Percentiles rank a stretch among this genome's conserved stretches.
Conservation (phyloP, 2,329 filamentous ascomycete genomes). For the Amesomyces nigricolor region DNA sequence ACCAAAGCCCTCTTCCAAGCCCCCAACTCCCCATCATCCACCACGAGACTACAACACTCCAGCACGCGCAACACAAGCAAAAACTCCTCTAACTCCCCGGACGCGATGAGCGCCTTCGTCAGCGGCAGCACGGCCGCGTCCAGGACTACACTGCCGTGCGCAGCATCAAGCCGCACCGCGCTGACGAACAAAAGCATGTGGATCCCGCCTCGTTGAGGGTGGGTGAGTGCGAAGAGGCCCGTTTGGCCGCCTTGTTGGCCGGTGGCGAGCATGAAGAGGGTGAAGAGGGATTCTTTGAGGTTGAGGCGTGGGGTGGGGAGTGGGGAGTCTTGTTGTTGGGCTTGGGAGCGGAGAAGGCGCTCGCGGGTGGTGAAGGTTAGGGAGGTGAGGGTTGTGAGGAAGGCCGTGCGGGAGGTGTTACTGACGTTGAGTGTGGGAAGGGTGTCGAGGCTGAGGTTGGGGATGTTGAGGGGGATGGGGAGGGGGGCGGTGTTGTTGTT, state of each 20-base stretch:
- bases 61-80: constrained; percentile 34
- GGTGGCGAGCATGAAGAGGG: constrained; percentile 42
- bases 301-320: constrained; percentile 32
- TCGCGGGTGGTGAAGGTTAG: constrained; percentile 41
- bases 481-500: constrained; percentile 16
- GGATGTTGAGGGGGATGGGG: constrained; percentile 36
- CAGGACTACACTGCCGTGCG: constrained; percentile 38
- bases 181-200: constrained; percentile 40
- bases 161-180: constrained; percentile 40
- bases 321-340: neutral
- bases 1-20: constrained; percentile 45
- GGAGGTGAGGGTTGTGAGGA: constrained; percentile 36
- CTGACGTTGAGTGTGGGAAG: constrained; percentile 39
- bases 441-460: constrained; percentile 40
- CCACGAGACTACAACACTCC: constrained; percentile 34
- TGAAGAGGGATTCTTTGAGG: constrained; percentile 45
- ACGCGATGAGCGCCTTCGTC: constrained; percentile 33
- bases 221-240: constrained; percentile 39
- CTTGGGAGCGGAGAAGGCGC: constrained; percentile 31
- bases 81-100: constrained; percentile 34
- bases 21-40: constrained; percentile 52
- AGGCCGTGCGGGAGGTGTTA: constrained; percentile 32
- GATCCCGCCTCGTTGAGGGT: constrained; percentile 34
- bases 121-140: constrained; percentile 45
- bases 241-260: constrained; percentile 43